Base-by-base conservation (phyloP, 2,329 filamentous ascomycete genomes). In the Aspergillus sojae region DNA sequence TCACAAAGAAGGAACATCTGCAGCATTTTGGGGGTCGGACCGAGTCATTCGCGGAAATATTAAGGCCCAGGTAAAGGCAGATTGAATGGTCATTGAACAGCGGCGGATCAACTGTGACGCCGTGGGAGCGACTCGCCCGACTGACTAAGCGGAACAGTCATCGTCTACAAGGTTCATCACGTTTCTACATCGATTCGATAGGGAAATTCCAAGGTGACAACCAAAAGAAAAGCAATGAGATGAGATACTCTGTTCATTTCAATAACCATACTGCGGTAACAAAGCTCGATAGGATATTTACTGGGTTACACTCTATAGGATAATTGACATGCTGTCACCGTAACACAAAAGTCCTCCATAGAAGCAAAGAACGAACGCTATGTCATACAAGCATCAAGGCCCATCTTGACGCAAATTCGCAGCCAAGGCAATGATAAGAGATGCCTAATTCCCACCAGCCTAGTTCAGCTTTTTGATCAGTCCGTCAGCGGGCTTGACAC, bases 401-500 rank as follows among this genome's bases (percentile, higher is more conserved):
- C 43, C 34, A 30, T 36, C 21, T 57, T 19, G 55, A 45, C 43
- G 55, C 11, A 43, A 32, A 21, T 53, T 19, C 23, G 23, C 46
- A 28, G 23, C 5, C 12, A 50, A 30, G 26, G 28, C 19, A 52
- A 52, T 52, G 2, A 4, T n/a, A 11, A n/a, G 12, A n/a, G 21
- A n/a, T 10, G 28, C 28, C 6, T 32, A 19, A 21, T 56, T 34
- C n/a, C 36, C 54, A 26, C 43, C n/a, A 28, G 4, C 36, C 60
- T 62, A 74, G 48, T 62, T 71, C 36, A 65, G 61, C 64, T 78
- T 77, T 70, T 77, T 81, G 62, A 85, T 83, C 54, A 85, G 71
- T 21, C 79, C 78, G 61, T 80, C 82, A 4, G 73, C 75, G 54
- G 79, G 78, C 60, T 78, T 77, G 10, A 83, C 81, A 60, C 82